phyloP scores from a whole-genome alignment of 1,284 basidiomycete genomes.

The Melampsora americana region DNA sequence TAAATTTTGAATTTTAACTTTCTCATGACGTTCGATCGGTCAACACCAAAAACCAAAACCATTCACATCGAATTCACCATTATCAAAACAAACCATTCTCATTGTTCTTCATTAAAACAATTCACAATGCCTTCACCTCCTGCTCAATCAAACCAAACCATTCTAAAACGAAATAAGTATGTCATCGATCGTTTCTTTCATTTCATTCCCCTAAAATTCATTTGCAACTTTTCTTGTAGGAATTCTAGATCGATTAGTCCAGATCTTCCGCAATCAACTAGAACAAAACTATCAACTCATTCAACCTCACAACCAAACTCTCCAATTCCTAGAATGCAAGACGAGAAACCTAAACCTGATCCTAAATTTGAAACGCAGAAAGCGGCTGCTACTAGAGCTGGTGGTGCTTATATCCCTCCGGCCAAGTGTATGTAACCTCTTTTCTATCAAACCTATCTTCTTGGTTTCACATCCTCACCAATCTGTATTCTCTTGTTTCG shows the following conservation, averaged over 20 bases:
- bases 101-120: too few species aligned
- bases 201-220: too few species aligned
- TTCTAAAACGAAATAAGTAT: not conserved
- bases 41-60: too few species aligned
- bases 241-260: conserved; percentile 2
- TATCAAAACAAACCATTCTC: too few species aligned
- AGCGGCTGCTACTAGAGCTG: conserved; percentile 62
- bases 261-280: conserved; percentile 8
- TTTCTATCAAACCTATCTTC: not conserved
- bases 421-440: conserved; percentile 59
- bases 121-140: too few species aligned
- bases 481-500: not conserved
- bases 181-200: too few species aligned
- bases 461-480: not conserved
- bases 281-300: not conserved
- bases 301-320: not conserved
- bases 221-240: too few species aligned
- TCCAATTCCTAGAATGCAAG: conserved; percentile 61
- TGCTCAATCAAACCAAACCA: too few species aligned
- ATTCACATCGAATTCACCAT: too few species aligned
- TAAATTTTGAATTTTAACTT: too few species aligned
- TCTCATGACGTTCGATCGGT: too few species aligned
- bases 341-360: conserved; percentile 59
- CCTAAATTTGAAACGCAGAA: conserved; percentile 50
- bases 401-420: conserved; percentile 95